phyloP scores from a whole-genome alignment of 441 rosid species.

The Geranium incanum region DNA sequence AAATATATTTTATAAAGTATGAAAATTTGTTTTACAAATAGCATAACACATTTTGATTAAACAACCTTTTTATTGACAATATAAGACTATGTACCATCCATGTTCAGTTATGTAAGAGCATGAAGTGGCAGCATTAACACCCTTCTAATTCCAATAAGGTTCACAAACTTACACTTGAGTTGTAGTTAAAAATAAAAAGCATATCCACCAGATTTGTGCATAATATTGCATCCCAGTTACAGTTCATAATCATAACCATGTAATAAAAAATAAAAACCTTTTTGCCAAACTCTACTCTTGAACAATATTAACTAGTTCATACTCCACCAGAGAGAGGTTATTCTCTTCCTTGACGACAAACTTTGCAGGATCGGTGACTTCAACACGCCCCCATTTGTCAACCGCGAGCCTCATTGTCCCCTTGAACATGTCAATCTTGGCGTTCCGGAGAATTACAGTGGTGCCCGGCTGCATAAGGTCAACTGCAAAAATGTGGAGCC shows the following conservation, averaged over 20 bases:
- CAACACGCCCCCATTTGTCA: no score
- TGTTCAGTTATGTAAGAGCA: not conserved
- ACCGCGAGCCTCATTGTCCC: no score
- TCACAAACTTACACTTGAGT: not conserved
- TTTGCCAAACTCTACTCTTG: not conserved
- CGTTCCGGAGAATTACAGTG: not conserved
- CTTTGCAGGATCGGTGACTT: not conserved
- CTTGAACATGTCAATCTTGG: no score
- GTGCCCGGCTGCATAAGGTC: constrained; percentile 5
- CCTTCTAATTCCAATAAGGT: not conserved
- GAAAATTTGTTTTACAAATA: no score
- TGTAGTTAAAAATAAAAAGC: no score
- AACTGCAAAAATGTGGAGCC: not conserved
- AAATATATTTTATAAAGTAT: no score
- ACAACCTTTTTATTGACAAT: constrained; percentile 1
- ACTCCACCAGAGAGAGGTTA: not conserved
- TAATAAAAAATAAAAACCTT: not conserved
- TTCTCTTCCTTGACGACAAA: constrained; percentile 3
- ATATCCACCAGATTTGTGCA: not conserved
- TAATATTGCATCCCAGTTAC: not conserved
- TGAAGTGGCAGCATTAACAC: not conserved
- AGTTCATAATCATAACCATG: constrained; percentile 4
- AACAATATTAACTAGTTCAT: constrained; percentile 1
- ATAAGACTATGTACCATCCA: not conserved
- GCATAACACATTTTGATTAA: not conserved